These are phyloP conservation scores for Hypsizygus ulmarius DNA, from an alignment of 1,284 basidiomycete genomes.

Conservation along the genomic window DNA sequence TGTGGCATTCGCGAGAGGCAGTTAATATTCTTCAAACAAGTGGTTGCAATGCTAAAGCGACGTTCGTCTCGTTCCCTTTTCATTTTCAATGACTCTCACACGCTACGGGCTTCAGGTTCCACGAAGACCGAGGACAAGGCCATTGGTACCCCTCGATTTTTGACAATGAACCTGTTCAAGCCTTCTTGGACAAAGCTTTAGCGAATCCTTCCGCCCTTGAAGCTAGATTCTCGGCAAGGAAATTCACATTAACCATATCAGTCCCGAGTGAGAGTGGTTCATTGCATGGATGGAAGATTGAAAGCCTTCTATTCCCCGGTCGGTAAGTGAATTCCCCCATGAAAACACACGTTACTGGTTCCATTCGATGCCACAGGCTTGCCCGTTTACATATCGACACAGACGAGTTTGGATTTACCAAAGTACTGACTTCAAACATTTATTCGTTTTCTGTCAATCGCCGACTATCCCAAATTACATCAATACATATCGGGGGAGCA, in stretches of 20 bases:
- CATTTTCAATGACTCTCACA: not conserved
- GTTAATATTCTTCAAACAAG: conserved; percentile 57
- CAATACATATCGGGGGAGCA: conserved; percentile 23
- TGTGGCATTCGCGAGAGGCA: conserved; percentile 73
- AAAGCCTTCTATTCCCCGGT: conserved; percentile 54
- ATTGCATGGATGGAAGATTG: conserved; percentile 63
- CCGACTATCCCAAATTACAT: conserved; percentile 7
- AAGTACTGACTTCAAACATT: conserved; percentile 42
- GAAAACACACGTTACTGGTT: not conserved
- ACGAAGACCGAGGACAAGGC: conserved; percentile 58
- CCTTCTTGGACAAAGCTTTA: conserved; percentile 47
- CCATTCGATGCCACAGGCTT: conserved; percentile 25
- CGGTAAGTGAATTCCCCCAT: conserved; percentile 38
- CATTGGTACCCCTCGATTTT: conserved; percentile 74
- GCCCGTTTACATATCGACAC: conserved; percentile 28
- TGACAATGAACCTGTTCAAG: conserved; percentile 49
- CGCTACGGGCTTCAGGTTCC: conserved; percentile 40
- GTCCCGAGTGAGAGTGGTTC: conserved; percentile 64
- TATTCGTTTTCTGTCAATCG: conserved; percentile 36
- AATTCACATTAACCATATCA: conserved; percentile 68
- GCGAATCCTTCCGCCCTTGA: conserved; percentile 11
- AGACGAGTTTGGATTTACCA: conserved; percentile 18
- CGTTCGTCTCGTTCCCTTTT: not conserved
- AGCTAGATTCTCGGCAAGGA: conserved; percentile 11
- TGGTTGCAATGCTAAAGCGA: conserved; percentile 42